Evolutionary conservation across 108 stramenopile species (phyloP).

Genomic region (Pseudonitzschia delicatissima): DNA sequence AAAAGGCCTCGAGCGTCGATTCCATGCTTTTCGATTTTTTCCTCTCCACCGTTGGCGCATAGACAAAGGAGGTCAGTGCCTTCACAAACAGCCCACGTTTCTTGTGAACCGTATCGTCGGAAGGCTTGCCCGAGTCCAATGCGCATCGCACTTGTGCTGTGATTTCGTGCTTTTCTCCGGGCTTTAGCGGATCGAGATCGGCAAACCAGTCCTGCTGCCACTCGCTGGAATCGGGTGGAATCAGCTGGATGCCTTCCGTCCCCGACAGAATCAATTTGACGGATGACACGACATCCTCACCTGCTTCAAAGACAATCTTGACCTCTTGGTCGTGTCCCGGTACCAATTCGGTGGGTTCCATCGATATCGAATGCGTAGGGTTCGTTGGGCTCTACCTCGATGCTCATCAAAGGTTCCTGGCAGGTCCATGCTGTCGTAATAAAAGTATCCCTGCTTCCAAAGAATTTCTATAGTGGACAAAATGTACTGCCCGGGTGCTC

Average conservation of each 20-base stretch:
- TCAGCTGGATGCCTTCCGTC: constrained; percentile 41
- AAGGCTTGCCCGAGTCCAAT: neutral
- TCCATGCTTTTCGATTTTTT: constrained; percentile 50
- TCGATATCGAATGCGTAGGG: constrained; percentile 66
- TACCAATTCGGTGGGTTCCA: constrained; percentile 65
- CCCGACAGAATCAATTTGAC: constrained; percentile 54
- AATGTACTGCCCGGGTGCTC: constrained; percentile 58
- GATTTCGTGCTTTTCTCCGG: constrained; percentile 45
- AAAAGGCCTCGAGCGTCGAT: constrained; percentile 55
- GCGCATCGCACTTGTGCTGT: constrained; percentile 56
- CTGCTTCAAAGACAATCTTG: constrained; percentile 52
- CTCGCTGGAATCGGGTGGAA: constrained; percentile 50
- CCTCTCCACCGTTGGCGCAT: constrained; percentile 30
- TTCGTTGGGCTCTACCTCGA: constrained; percentile 75
- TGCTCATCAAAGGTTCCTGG: constrained; percentile 50
- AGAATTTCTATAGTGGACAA: constrained; percentile 61
- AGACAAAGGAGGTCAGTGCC: constrained; percentile 51
- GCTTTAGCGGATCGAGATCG: constrained; percentile 39
- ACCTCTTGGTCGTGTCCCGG: constrained; percentile 79
- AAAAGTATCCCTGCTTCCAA: constrained; percentile 77
- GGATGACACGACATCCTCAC: constrained; percentile 58
- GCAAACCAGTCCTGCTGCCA: constrained; percentile 56
- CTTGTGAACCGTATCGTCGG: constrained; percentile 1
- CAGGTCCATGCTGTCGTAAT: constrained; percentile 55
- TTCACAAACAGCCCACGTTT: constrained; percentile 50